A percentile compares a stretch with the other conserved stretches of the same genome.
Conservation (phyloP, 139 green algal species). For the Deuterostichococcus epilithicus region DNA sequence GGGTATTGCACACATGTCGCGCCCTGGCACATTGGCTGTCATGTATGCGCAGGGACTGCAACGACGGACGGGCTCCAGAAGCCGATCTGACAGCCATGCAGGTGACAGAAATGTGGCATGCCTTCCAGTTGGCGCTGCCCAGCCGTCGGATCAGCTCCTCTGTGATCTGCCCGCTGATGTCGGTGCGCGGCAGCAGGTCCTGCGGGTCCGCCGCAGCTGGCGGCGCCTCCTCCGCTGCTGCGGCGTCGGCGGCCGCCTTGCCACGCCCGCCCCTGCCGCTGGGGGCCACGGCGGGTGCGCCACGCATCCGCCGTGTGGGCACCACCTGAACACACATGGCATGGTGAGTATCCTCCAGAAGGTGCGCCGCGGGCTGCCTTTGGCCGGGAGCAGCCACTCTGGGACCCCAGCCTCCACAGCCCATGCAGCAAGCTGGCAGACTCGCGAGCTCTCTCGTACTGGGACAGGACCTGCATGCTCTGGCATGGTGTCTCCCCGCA, state of each 20-base stretch:
- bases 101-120: too few species aligned
- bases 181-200: conserved; percentile 69
- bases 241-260: background rate
- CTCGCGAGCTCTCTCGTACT: background rate
- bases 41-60: too few species aligned
- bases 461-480: background rate
- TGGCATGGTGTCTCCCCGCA: background rate
- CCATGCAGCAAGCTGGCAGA: background rate
- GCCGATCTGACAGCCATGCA: too few species aligned
- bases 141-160: conserved; percentile 46
- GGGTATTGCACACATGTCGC: too few species aligned
- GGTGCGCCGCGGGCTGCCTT: too few species aligned
- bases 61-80: too few species aligned
- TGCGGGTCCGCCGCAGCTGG: conserved; percentile 41
- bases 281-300: background rate
- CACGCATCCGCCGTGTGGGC: conserved; percentile 28
- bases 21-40: too few species aligned
- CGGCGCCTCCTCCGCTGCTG: background rate
- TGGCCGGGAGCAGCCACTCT: too few species aligned
- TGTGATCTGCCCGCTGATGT: conserved; percentile 71
- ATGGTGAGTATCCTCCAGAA: too few species aligned
- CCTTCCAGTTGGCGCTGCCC: conserved; percentile 84
- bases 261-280: conserved; percentile 4
- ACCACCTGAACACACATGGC: conserved; percentile 35
- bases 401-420: too few species aligned